Conservation (phyloP, 352 stramenopile species). For the Globisporangium solare region DNA sequence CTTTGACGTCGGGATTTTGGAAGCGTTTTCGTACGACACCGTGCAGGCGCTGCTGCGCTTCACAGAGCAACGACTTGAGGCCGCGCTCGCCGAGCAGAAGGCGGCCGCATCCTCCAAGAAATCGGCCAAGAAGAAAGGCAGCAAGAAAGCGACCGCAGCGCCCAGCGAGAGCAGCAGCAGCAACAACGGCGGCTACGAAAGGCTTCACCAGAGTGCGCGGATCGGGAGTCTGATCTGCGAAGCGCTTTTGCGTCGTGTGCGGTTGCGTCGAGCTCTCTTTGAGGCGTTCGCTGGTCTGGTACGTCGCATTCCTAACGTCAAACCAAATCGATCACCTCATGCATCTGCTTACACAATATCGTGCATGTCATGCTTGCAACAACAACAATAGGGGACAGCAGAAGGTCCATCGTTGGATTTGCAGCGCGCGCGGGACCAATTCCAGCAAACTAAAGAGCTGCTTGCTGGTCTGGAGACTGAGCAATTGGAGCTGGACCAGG, state of each 20-base stretch:
- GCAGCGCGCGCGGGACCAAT: slow-evolving; percentile 29
- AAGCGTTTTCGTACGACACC: slow-evolving; percentile 30
- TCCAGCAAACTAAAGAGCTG: slow-evolving; percentile 35
- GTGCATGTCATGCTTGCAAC: no score
- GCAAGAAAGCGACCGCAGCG: slow-evolving; percentile 23
- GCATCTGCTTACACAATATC: no score
- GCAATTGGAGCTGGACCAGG: slow-evolving; percentile 55
- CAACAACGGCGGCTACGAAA: slow-evolving; percentile 21
- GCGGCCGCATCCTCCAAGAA: slow-evolving; percentile 30
- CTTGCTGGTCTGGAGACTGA: slow-evolving; percentile 47
- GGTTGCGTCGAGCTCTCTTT: slow-evolving; percentile 43
- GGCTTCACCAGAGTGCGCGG: slow-evolving; percentile 44
- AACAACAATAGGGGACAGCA: slow-evolving; percentile 27
- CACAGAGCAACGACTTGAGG: slow-evolving; percentile 44
- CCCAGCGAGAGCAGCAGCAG: slow-evolving; percentile 4
- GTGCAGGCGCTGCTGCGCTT: slow-evolving; percentile 35
- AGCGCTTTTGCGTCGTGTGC: slow-evolving; percentile 54
- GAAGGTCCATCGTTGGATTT: slow-evolving; percentile 36
- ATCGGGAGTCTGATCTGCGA: slow-evolving; percentile 55
- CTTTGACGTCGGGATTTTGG: slow-evolving; percentile 54
- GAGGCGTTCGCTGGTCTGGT: slow-evolving; percentile 35
- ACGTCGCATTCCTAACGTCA: not conserved
- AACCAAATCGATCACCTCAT: no score
- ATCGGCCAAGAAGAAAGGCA: slow-evolving; percentile 63
- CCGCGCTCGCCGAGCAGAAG: slow-evolving; percentile 37